Evolutionary conservation across 2,329 filamentous ascomycete species (phyloP).

Genomic region (Arthrobotrys iridis): DNA sequence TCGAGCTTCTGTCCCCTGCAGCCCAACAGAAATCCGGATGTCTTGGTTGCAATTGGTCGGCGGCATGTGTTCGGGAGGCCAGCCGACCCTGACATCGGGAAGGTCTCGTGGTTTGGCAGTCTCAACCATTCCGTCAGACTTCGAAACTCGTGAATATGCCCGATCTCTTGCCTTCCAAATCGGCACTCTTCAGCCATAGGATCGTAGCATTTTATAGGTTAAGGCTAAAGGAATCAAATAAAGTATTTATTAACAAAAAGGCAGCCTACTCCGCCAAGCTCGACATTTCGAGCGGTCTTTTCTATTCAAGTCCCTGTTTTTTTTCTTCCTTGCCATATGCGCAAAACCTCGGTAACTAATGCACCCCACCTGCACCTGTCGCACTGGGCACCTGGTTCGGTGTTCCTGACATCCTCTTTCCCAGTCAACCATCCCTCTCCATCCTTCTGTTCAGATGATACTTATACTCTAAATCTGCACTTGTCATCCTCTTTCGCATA

Average conservation of each 20-base stretch:
- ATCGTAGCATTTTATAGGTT: too few species aligned
- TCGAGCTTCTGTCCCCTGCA: slow-evolving; percentile 16
- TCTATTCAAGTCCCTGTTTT: background rate
- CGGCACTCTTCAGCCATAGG: background rate
- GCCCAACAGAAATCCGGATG: slow-evolving; percentile 33
- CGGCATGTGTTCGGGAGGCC: slow-evolving; percentile 40
- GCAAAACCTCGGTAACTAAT: slow-evolving; percentile 41
- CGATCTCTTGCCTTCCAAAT: slow-evolving; percentile 11
- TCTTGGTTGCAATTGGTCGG: slow-evolving; percentile 30
- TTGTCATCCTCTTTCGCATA: background rate
- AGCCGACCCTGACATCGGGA: slow-evolving; percentile 32
- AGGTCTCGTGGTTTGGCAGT: slow-evolving; percentile 42
- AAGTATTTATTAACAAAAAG: too few species aligned
- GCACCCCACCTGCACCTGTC: slow-evolving; percentile 44
- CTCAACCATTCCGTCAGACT: slow-evolving; percentile 21
- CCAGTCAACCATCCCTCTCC: background rate
- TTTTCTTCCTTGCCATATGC: slow-evolving; percentile 9
- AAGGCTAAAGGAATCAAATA: too few species aligned
- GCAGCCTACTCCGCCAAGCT: too few species aligned
- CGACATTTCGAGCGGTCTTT: too few species aligned
- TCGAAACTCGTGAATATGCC: background rate
- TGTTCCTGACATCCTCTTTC: slow-evolving; percentile 13
- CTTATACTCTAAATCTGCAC: background rate
- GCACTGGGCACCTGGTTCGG: slow-evolving; percentile 43
- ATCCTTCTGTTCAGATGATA: slow-evolving; percentile 8